A percentile compares a stretch with the other conserved stretches of the same genome.
These are phyloP conservation scores for Pestalotiopsis sp. DNA, from an alignment of 2,329 filamentous ascomycete genomes.

Conservation along the genomic window DNA sequence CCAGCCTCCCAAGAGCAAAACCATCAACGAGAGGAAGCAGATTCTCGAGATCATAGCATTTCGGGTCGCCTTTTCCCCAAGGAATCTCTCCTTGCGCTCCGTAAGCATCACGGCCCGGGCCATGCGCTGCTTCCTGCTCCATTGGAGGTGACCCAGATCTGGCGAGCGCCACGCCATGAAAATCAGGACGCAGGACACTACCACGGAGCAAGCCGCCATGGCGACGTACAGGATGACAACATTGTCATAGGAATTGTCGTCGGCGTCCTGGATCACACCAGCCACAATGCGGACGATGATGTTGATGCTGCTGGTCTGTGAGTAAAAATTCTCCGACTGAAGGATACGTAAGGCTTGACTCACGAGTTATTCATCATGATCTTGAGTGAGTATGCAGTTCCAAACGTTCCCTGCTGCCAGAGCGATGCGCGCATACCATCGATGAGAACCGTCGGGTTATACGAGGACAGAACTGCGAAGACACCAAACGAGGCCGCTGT, in stretches of 20 bases:
- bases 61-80: constrained; percentile 36
- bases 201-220: constrained; percentile 51
- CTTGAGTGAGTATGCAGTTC: constrained; percentile 62
- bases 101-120: constrained; percentile 45
- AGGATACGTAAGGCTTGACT: constrained; percentile 16
- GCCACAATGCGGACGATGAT: constrained; percentile 62
- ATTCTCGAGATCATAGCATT: constrained; percentile 44
- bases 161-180: constrained; percentile 39
- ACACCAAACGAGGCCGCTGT: constrained; percentile 64
- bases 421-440: constrained; percentile 63
- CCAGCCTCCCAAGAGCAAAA: constrained; percentile 56
- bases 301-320: constrained; percentile 49
- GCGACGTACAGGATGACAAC: constrained; percentile 60
- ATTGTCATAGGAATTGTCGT: constrained; percentile 57
- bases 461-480: constrained; percentile 56
- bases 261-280: constrained; percentile 60
- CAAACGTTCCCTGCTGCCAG: constrained; percentile 63
- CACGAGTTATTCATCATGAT: constrained; percentile 63
- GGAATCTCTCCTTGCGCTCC: constrained; percentile 42
- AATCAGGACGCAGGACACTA: constrained; percentile 45
- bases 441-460: constrained; percentile 63
- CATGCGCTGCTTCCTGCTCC: constrained; percentile 58
- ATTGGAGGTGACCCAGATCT: constrained; percentile 55
- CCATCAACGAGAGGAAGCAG: constrained; percentile 45
- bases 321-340: background rate